These are phyloP conservation scores for Danielia reshetovae DNA, from an alignment of 805 yeast species.

Conservation along the genomic window DNA sequence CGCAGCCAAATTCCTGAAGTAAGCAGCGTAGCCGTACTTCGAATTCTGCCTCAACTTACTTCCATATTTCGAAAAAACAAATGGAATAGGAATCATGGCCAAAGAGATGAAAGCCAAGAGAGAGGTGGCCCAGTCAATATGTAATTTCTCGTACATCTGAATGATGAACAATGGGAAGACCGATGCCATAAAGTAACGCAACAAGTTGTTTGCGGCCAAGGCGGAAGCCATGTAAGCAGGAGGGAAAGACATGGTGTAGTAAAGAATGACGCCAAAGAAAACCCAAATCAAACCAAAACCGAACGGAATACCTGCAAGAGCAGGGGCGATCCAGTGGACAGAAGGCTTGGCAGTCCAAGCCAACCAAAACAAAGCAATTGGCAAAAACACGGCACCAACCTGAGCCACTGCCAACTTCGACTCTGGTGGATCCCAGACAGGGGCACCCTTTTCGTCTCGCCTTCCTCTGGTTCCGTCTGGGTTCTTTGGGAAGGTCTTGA, in stretches of 20 bases:
- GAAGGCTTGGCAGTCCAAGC: conserved; percentile 65
- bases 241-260: conserved; percentile 69
- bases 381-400: conserved; percentile 64
- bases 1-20: conserved; percentile 19
- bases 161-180: conserved; percentile 82
- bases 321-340: conserved; percentile 76
- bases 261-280: conserved; percentile 65
- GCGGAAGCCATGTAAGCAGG: conserved; percentile 82
- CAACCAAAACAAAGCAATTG: conserved; percentile 72
- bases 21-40: conserved; percentile 56
- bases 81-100: conserved; percentile 72
- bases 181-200: conserved; percentile 71
- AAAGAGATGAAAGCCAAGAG: conserved; percentile 62
- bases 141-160: conserved; percentile 73
- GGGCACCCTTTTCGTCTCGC: conserved; percentile 55
- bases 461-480: conserved; percentile 57
- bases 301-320: conserved; percentile 72
- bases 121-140: conserved; percentile 77
- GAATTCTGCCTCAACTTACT: conserved; percentile 52
- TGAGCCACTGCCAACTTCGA: conserved; percentile 55
- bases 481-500: conserved; percentile 49
- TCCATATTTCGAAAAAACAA: conserved; percentile 61
- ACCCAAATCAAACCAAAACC: conserved; percentile 72
- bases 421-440: conserved; percentile 57
- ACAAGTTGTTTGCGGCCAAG: conserved; percentile 79